Base-by-base conservation (phyloP, 2,329 filamentous ascomycete genomes). In the Tolypocladium guangdongense region DNA sequence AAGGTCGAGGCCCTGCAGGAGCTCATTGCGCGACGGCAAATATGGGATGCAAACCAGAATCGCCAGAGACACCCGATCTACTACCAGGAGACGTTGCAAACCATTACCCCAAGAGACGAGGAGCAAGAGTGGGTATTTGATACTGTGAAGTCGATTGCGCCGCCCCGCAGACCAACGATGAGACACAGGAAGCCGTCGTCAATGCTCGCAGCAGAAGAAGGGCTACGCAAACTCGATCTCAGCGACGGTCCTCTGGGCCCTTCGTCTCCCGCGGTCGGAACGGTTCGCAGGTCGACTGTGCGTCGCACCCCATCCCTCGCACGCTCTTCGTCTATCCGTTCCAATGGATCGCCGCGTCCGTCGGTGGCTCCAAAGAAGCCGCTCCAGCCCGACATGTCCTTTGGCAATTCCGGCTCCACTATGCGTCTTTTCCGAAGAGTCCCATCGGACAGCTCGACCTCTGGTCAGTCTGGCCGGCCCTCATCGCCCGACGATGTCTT, bases 111-210 rank as follows among this genome's bases (percentile, higher is more conserved):
- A 2, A 82, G 76, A 59, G 76, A 81, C 38, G 85, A 90, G 6
- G 78, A 88, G 18, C 90, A 96, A 58, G 91, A 88, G 58, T 97
- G 92, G 92, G 86, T 95, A 2, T 97, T 97, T 66, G 92, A 96
- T 64, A 97, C 92, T 0, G 84, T 97, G 64, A 93, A 88, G 68
- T 89, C 87, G 0, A 75, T 85, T 35, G 78, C 62, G 1, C 68
- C 66, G 4, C 76, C 81, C 4, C 80, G 80, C 61, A 82, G 78
- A 39, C 70, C 74, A 16, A 74, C 73, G 0, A 71, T 76, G 52
- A 79, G 74, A 62, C 62, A 74, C 49, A 74, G 80, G 52, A 81
- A 82, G 55, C 74, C 80, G 5, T 83, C 80, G 0, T 77, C 78
- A 7, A 76, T 81, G 38, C 76, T 78, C 57, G 69, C 74, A 39